Evolutionary conservation across 1,284 basidiomycete species (phyloP).

Genomic region (Cystobasidiaceae sp.): DNA sequence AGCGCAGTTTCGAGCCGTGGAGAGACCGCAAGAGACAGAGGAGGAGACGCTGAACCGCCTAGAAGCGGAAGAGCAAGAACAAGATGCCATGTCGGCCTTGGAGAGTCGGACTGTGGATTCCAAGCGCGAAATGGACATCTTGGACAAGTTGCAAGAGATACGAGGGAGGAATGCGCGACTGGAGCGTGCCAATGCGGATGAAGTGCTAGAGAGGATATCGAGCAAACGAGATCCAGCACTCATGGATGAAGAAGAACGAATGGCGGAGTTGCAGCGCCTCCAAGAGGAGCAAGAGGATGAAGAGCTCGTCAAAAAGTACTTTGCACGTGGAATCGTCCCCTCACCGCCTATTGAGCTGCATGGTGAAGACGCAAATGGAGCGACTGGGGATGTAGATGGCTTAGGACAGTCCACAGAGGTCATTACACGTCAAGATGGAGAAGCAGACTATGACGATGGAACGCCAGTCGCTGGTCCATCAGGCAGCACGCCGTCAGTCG

Average conservation of each 20-base stretch:
- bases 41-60: conserved; percentile 39
- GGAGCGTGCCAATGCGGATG: conserved; percentile 54
- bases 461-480: conserved; percentile 26
- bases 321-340: conserved; percentile 49
- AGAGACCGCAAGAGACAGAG: conserved; percentile 52
- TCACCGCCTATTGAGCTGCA: conserved; percentile 41
- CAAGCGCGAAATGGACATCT: conserved; percentile 95
- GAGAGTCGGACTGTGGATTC: conserved; percentile 87
- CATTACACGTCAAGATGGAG: conserved; percentile 32
- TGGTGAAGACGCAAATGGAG: conserved; percentile 31
- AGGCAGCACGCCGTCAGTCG: not conserved
- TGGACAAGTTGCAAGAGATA: conserved; percentile 93
- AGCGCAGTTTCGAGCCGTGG: conserved; percentile 91
- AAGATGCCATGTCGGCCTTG: conserved; percentile 85
- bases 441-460: conserved; percentile 24
- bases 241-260: conserved; percentile 53
- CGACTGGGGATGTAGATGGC: conserved; percentile 38
- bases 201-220: conserved; percentile 44
- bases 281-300: conserved; percentile 79
- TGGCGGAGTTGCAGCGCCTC: conserved; percentile 51
- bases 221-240: conserved; percentile 53
- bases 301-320: conserved; percentile 81
- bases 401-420: conserved; percentile 26
- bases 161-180: conserved; percentile 85
- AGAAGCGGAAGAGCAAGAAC: conserved; percentile 59